Evolutionary conservation across 2,329 filamentous ascomycete species (phyloP).

Genomic region (Sordariomycetes sp.): DNA sequence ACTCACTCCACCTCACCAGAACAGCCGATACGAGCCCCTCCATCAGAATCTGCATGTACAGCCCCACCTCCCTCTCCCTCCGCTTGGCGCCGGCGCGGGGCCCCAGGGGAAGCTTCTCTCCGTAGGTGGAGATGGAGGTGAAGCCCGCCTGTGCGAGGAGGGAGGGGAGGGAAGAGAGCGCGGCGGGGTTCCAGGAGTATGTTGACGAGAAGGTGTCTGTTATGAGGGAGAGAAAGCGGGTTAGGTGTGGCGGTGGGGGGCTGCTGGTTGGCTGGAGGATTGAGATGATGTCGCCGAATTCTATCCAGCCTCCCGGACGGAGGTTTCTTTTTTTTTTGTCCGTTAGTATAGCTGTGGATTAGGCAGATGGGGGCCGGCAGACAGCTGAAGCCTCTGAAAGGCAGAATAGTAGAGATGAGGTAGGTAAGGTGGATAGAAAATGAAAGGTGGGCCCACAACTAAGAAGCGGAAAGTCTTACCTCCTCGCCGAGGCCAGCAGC

Average conservation of each 20-base stretch:
- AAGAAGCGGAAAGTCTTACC: neutral
- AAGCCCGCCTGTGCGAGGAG: neutral
- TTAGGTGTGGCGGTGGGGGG: conserved; percentile 18
- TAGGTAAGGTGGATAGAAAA: neutral
- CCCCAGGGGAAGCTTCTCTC: conserved; percentile 4
- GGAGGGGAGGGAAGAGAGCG: conserved; percentile 12
- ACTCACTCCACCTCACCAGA: conserved; percentile 15
- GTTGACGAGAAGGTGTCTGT: conserved; percentile 15
- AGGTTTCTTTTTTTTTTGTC: conserved; percentile 22
- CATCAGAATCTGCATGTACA: conserved; percentile 20
- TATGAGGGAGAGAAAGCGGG: conserved; percentile 18
- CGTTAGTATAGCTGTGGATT: neutral
- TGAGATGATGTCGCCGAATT: conserved; percentile 11
- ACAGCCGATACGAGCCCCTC: conserved; percentile 21
- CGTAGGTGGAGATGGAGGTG: neutral
- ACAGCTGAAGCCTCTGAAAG: neutral
- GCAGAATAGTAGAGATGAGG: neutral
- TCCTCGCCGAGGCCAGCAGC: conserved; percentile 33
- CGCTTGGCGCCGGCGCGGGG: neutral
- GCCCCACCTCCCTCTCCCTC: conserved; percentile 10
- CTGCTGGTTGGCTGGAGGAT: conserved; percentile 9
- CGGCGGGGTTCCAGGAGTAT: conserved; percentile 21
- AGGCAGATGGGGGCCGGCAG: neutral
- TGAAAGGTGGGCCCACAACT: too few species aligned
- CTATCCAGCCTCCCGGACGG: conserved; percentile 7